Evolutionary conservation across 2,329 filamentous ascomycete genomes (phyloP), one percentile per base, ranked within the genome.

Genomic region (Phyllosticta citriasiana): DNA sequence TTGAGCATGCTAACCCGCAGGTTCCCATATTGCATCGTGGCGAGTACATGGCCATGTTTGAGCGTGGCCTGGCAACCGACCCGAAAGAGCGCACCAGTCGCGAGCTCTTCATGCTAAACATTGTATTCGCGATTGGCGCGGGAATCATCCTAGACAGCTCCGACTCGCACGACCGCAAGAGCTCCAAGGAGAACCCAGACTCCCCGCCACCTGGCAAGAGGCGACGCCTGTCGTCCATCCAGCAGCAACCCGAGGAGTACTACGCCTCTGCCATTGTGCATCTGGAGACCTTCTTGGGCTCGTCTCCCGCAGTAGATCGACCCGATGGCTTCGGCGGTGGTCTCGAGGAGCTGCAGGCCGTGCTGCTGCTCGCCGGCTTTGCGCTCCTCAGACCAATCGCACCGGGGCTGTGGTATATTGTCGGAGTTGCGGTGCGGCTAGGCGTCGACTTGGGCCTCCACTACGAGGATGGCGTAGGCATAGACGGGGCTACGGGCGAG

Each of bases 331-430:
- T 89, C 65, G 89, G 89, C n/a, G 89, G 88, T n/a, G 91, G 91
- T 0, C 74, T 97, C 50, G 92, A 97, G 72, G 92, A 97, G 70
- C 78, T 97, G 57, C 93, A 97, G 71, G 91, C 91, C n/a, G 92
- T 97, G 7, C 76, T 97, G 56, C 78, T 97, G 52, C 80, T 97
- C 54, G 92, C 93, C 53, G 91, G 91, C 60, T 96, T 97, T 79
- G 93, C 93, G 7, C 79, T 99, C 56, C 80, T 97, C 64, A 83
- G 93, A 60, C 94, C 94, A 1, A 91, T 97, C 24, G 91, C 93
- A 1, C 93, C 93, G 0, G 94, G 94, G 14, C 78, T 97, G 53
- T 97, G 93, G 93, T 97, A 97, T 74, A 97, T 97, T 64, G 89
- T 95, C 63, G 94, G 94, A 10, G 92, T 97, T 53, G 93, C 93